These are phyloP conservation scores for Rhodocollybia butyracea DNA, from an alignment of 768 basidiomycete species.

Conservation along the genomic window DNA sequence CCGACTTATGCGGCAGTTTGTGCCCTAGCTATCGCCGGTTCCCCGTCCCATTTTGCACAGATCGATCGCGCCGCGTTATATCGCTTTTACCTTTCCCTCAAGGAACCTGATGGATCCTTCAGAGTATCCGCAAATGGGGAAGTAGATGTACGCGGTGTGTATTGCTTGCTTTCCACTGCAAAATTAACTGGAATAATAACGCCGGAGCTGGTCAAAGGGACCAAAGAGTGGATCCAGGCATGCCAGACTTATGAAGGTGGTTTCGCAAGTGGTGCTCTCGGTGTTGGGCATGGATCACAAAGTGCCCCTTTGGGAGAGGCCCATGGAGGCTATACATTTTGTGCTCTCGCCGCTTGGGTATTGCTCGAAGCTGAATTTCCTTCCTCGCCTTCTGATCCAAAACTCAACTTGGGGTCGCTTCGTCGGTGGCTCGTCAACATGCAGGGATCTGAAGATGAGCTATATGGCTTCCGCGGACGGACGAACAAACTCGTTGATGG, in stretches of 20 bases:
- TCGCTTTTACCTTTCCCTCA: slow-evolving; percentile 86
- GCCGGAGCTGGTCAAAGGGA: slow-evolving; percentile 77
- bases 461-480: slow-evolving; percentile 90
- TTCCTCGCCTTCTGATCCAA: slow-evolving; percentile 23
- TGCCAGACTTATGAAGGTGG: slow-evolving; percentile 99
- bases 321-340: slow-evolving; percentile 97
- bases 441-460: slow-evolving; percentile 80
- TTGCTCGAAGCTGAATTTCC: slow-evolving; percentile 61
- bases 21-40: slow-evolving; percentile 76
- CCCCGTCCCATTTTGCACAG: slow-evolving; percentile 77
- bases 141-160: slow-evolving; percentile 95
- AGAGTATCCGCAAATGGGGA: slow-evolving; percentile 84
- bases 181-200: slow-evolving; percentile 84
- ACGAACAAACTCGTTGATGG: slow-evolving; percentile 99
- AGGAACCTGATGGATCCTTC: slow-evolving; percentile 92
- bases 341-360: slow-evolving; percentile 82
- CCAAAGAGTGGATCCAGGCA: slow-evolving; percentile 75
- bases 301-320: slow-evolving; percentile 90
- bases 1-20: slow-evolving; percentile 89
- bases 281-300: slow-evolving; percentile 52
- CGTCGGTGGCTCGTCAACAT: slow-evolving; percentile 81
- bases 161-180: slow-evolving; percentile 85
- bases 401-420: slow-evolving; percentile 57
- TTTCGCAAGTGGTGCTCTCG: slow-evolving; percentile 77
- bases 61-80: slow-evolving; percentile 81